Evolutionary conservation across 2,329 filamentous ascomycete genomes (phyloP), one percentile per base, ranked within the genome.

Genomic region (Monilinia aucupariae): DNA sequence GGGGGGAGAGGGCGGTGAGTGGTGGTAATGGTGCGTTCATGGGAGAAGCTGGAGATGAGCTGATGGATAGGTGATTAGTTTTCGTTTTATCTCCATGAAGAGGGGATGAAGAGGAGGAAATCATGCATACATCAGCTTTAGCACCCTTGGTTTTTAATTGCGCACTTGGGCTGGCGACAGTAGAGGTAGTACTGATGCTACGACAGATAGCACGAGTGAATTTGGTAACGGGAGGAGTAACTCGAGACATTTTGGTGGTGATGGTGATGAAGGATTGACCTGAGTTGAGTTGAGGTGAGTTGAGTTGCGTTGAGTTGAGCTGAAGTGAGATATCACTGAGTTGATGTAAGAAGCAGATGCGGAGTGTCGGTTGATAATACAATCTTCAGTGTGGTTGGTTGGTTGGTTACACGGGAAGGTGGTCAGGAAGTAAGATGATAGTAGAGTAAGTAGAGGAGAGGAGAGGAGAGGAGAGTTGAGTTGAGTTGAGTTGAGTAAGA

Each of bases 1-100:
- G 76, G 68, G 69, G 78, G 66, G 69, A 75, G 58, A 69, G 69
- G 63, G 68, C 64, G 73, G 64, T 64, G 71, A 68, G 56, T 71
- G 65, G 66, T 73, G 73, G 65, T 64, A 41, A 56, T 47, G 34
- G 67, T 67, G n/a, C 67, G 52, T 43, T 73, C 71, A 37, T 68
- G 62, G 27, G 68, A 66, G 15, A 72, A 68, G 32, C 68, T 68
- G 52, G 70, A 68, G 37, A 70, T 68, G 20, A 73, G 67, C 69
- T 74, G 17, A 12, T 37, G 30, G 45, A 9, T 30, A 20, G 62
- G 20, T 20, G n/a, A 8, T 62, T 62, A 59, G 61, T 62, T 50
- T 66, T 39, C 15, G 34, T 34, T 39, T 30, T 20, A n/a, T 53
- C 51, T 22, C 17, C 1, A 48, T n/a, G 25, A 7, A 10, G n/a